phyloP scores from a whole-genome alignment of 331 rosid species.

The Prunus yedoensis region DNA sequence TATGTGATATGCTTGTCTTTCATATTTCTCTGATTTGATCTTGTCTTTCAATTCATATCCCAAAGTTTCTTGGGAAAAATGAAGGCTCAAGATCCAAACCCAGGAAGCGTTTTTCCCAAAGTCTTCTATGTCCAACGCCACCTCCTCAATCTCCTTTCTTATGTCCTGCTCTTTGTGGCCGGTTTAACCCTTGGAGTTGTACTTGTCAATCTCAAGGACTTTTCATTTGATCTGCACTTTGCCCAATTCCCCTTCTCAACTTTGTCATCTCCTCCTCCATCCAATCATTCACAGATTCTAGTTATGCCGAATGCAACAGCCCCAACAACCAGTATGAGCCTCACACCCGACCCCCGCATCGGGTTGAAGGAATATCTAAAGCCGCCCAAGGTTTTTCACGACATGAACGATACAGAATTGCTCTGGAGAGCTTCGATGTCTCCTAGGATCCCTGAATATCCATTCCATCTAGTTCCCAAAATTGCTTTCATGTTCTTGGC shows the following conservation, averaged over 20 bases:
- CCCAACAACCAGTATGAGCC: not conserved
- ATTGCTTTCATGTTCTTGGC: slow-evolving; percentile 84
- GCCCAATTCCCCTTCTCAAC: slow-evolving; percentile 37
- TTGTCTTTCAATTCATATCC: too few relatives aligned
- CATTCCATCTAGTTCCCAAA: slow-evolving; percentile 57
- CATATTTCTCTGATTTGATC: not conserved
- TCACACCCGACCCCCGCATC: not conserved
- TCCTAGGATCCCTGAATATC: slow-evolving; percentile 49
- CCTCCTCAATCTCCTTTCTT: slow-evolving; percentile 34
- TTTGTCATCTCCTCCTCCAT: not conserved
- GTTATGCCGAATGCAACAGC: not conserved
- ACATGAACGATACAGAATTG: slow-evolving; percentile 64
- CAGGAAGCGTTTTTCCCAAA: slow-evolving; percentile 34
- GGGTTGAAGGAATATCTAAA: slow-evolving; percentile 43
- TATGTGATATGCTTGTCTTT: not conserved
- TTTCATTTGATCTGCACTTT: slow-evolving; percentile 37
- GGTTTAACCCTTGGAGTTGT: slow-evolving; percentile 63
- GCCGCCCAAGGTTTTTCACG: slow-evolving; percentile 55
- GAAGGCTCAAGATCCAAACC: not conserved
- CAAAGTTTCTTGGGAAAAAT: not conserved
- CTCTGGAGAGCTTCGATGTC: slow-evolving; percentile 76
- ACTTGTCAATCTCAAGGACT: slow-evolving; percentile 38
- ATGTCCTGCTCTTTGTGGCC: slow-evolving; percentile 49
- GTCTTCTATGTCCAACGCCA: slow-evolving; percentile 32
- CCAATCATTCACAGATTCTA: not conserved